Percentiles rank a stretch among this genome's conserved stretches.
These are phyloP conservation scores for Tulasnella calospora DNA, from an alignment of 768 basidiomycete species.

Conservation along the genomic window DNA sequence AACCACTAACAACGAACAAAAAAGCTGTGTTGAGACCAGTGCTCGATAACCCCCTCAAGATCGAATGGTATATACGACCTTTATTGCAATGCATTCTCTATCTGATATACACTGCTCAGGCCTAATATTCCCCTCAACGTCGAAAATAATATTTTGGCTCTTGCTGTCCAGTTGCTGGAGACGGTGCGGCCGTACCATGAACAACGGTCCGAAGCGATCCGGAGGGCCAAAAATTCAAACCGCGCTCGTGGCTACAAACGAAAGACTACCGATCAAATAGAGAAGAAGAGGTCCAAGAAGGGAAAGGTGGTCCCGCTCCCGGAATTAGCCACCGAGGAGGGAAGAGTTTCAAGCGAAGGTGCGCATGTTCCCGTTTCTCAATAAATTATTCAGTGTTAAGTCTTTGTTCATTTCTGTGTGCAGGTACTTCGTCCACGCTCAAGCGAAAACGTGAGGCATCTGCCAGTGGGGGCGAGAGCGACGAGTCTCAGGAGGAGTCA, in stretches of 20 bases:
- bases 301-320: not conserved
- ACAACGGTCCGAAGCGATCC: constrained; percentile 29
- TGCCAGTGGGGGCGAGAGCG: not conserved
- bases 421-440: not conserved
- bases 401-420: not conserved
- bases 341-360: not conserved
- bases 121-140: constrained; percentile 57
- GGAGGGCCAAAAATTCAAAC: not conserved
- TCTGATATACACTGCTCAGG: constrained; percentile 40
- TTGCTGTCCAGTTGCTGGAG: constrained; percentile 46
- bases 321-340: not conserved
- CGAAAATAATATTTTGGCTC: constrained; percentile 56
- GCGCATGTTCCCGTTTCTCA: not conserved
- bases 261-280: not conserved
- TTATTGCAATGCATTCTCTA: not conserved
- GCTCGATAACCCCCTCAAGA: constrained; percentile 64
- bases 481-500: not conserved
- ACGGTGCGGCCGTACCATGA: constrained; percentile 41
- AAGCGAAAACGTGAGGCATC: not conserved
- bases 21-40: constrained; percentile 66
- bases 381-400: too few relatives aligned
- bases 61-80: constrained; percentile 51
- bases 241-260: not conserved
- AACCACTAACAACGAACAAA: constrained; percentile 41
- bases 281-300: not conserved